phyloP scores from a whole-genome alignment of 2,329 filamentous ascomycete species.

The Truncatella angustata region DNA sequence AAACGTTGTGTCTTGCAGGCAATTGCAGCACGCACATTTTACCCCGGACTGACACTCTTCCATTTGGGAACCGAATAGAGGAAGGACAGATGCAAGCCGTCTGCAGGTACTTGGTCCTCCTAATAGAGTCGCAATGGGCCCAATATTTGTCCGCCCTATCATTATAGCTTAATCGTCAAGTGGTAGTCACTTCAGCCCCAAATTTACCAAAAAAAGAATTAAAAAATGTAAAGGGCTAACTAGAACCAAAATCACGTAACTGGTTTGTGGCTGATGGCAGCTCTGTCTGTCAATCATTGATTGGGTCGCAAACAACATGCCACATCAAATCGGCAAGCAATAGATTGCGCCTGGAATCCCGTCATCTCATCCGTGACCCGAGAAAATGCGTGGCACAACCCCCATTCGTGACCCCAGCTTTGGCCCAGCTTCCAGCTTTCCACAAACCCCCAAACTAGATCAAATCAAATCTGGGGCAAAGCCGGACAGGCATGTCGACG shows the following conservation, averaged over 20 bases:
- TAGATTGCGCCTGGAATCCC: conserved; percentile 3
- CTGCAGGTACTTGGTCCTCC: no score
- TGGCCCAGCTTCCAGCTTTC: not conserved
- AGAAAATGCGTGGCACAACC: not conserved
- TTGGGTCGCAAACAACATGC: not conserved
- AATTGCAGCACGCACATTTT: no score
- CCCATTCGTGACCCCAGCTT: conserved; percentile 8
- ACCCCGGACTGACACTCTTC: no score
- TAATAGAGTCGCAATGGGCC: no score
- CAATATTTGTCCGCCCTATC: no score
- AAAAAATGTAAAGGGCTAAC: not conserved
- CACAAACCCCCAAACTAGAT: conserved; percentile 6
- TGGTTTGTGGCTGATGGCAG: not conserved
- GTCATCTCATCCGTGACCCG: conserved; percentile 1
- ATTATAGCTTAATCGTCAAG: not conserved
- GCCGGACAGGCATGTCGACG: conserved; percentile 1
- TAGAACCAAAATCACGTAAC: not conserved
- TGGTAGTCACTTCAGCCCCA: no score
- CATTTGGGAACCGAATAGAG: no score
- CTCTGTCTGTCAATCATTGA: not conserved
- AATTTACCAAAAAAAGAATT: no score
- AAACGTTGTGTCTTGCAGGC: no score
- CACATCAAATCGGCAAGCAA: not conserved
- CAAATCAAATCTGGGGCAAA: conserved; percentile 8
- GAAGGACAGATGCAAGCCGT: no score